A percentile compares a stretch with the other conserved stretches of the same genome.
phyloP scores from a whole-genome alignment of 2,329 filamentous ascomycete genomes.

The Microdochium trichocladiopsis region DNA sequence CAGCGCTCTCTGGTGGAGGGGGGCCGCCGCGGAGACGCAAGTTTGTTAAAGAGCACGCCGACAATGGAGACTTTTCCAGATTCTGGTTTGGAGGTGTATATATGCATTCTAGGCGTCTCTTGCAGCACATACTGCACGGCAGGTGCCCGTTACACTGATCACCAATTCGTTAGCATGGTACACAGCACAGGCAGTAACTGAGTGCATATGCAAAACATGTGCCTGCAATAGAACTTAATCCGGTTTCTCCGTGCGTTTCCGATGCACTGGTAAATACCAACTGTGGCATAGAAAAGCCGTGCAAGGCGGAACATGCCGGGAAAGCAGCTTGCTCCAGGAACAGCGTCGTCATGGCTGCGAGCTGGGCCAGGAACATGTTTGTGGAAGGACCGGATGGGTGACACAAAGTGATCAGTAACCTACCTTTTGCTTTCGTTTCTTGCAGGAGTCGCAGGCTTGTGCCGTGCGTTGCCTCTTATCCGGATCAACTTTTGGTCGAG shows the following conservation, averaged over 20 bases:
- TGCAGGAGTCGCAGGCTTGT: conserved; percentile 59
- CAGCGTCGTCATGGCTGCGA: not conserved
- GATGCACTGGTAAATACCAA: no score
- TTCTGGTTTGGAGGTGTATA: conserved; percentile 30
- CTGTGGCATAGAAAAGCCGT: not conserved
- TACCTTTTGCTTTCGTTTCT: conserved; percentile 62
- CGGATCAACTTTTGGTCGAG: conserved; percentile 45
- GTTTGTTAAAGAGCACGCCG: conserved; percentile 27
- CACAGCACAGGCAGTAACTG: conserved; percentile 5
- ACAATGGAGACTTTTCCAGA: conserved; percentile 17
- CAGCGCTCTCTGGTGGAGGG: conserved; percentile 14
- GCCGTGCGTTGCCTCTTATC: conserved; percentile 57
- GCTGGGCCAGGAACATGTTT: not conserved
- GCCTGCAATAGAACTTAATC: no score
- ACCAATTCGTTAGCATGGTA: conserved; percentile 2
- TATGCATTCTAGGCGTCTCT: conserved; percentile 37
- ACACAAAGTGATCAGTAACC: conserved; percentile 8
- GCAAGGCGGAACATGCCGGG: not conserved
- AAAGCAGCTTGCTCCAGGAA: not conserved
- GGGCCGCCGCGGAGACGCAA: conserved; percentile 23
- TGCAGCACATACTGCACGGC: conserved; percentile 52
- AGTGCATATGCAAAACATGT: not conserved
- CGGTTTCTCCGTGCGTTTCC: no score
- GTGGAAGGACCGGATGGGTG: not conserved
- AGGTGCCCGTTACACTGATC: conserved; percentile 49